Percentiles rank a stretch among this genome's conserved stretches.
Evolutionary conservation across 768 basidiomycete species (phyloP).

Genomic region (Suillus luteus): DNA sequence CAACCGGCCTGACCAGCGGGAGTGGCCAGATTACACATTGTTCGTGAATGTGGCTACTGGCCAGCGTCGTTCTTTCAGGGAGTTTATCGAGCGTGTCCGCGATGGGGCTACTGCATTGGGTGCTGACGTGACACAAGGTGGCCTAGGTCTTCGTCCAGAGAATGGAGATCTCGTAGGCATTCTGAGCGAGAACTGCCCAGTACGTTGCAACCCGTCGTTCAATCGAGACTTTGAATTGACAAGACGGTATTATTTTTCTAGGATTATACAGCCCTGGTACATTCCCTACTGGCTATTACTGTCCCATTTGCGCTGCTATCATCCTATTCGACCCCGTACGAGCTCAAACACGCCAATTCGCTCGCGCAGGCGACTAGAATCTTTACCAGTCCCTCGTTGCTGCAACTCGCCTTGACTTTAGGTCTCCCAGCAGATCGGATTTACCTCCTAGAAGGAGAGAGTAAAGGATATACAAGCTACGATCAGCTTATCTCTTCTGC

Average conservation of each 20-base stretch:
- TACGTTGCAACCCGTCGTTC: conserved; percentile 33
- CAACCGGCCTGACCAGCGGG: conserved; percentile 51
- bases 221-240: too few species aligned
- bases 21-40: conserved; percentile 57
- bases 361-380: conserved; percentile 47
- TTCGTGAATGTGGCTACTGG: conserved; percentile 60
- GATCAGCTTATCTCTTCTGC: conserved; percentile 42
- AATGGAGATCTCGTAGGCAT: conserved; percentile 68
- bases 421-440: conserved; percentile 39
- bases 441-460: conserved; percentile 44
- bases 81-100: conserved; percentile 52
- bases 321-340: conserved; percentile 48
- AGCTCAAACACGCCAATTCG: conserved; percentile 48
- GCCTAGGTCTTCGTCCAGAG: conserved; percentile 51
- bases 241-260: conserved; percentile 20
- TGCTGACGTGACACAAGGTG: conserved; percentile 48
- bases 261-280: conserved; percentile 50
- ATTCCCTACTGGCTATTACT: conserved; percentile 44
- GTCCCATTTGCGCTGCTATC: conserved; percentile 51
- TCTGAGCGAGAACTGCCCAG: conserved; percentile 67
- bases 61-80: conserved; percentile 43
- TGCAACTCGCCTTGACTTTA: conserved; percentile 38
- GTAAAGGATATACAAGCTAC: conserved; percentile 41
- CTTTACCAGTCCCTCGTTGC: conserved; percentile 47
- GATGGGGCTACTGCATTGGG: conserved; percentile 60